Conservation (phyloP, 106 monocot genomes). For the Triglochin maritima region DNA sequence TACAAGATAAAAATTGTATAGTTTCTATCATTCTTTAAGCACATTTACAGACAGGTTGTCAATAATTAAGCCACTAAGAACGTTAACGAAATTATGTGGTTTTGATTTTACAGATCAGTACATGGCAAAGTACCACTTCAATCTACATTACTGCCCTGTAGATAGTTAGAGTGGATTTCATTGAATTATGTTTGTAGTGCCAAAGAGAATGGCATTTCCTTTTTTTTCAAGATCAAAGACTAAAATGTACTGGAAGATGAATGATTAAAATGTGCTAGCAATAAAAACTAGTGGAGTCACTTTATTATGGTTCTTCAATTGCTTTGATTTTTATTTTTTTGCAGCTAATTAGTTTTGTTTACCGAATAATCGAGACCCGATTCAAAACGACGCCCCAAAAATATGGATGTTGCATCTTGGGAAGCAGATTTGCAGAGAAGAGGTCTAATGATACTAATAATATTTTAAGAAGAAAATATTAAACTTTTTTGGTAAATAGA, state of each 20-base stretch:
- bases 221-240: background rate
- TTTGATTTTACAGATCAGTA: too few relatives aligned
- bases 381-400: slow-evolving; percentile 21
- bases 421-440: slow-evolving; percentile 22
- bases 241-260: too few relatives aligned
- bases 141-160: background rate
- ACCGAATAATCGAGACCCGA: slow-evolving; percentile 25
- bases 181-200: background rate
- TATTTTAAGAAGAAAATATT: too few relatives aligned
- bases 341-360: slow-evolving; percentile 1
- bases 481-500: too few relatives aligned
- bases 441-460: background rate
- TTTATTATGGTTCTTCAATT: too few relatives aligned
- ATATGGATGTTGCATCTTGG: slow-evolving; percentile 23
- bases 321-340: background rate
- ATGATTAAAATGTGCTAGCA: background rate
- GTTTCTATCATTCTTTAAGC: too few relatives aligned
- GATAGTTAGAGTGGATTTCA: background rate
- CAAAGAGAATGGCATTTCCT: background rate
- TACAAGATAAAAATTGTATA: too few relatives aligned
- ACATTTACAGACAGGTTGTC: too few relatives aligned
- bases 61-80: too few relatives aligned
- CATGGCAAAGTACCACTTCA: background rate
- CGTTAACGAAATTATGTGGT: too few relatives aligned
- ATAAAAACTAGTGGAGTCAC: background rate